These are phyloP conservation scores for Fusarium luffae DNA, from an alignment of 2,329 filamentous ascomycete species.

Conservation along the genomic window DNA sequence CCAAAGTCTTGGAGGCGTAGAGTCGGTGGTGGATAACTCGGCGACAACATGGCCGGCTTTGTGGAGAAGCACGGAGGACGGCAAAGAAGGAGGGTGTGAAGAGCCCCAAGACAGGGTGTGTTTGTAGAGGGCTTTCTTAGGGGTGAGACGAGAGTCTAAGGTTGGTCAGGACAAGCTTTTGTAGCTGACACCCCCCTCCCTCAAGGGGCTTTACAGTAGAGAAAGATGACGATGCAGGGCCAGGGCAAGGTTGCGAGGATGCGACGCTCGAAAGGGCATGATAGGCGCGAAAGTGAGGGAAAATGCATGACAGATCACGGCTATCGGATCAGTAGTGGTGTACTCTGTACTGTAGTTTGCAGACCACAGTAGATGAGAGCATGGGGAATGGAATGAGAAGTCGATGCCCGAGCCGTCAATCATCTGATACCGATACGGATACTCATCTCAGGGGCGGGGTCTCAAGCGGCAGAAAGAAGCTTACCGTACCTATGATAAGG, in stretches of 20 bases:
- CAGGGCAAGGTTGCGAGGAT: conserved; percentile 19
- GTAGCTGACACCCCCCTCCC: conserved; percentile 35
- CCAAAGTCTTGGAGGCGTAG: conserved; percentile 38
- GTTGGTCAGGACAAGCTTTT: conserved; percentile 50
- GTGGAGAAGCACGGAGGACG: conserved; percentile 47
- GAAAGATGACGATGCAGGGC: conserved; percentile 44
- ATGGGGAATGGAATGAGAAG: conserved; percentile 28
- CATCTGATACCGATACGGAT: conserved; percentile 5
- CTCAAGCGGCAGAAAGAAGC: conserved; percentile 17
- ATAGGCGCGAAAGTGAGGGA: conserved; percentile 24
- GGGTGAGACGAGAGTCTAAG: conserved; percentile 31
- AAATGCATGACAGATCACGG: conserved; percentile 36
- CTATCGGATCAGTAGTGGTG: conserved; percentile 31
- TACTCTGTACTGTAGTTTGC: no score
- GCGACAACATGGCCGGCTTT: conserved; percentile 50
- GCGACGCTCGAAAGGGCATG: conserved; percentile 17
- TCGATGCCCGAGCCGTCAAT: conserved; percentile 1
- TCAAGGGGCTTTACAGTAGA: conserved; percentile 30
- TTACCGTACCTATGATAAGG: conserved; percentile 22
- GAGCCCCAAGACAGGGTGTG: conserved; percentile 18
- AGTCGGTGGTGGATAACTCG: conserved; percentile 49
- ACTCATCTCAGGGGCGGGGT: neutral
- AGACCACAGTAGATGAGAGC: neutral
- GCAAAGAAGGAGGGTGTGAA: conserved; percentile 44
- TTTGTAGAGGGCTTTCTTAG: neutral